A percentile compares a stretch with the other conserved stretches of the same genome.
Evolutionary conservation across 345 rosid genomes (phyloP).

Genomic region (Trapa incisa): DNA sequence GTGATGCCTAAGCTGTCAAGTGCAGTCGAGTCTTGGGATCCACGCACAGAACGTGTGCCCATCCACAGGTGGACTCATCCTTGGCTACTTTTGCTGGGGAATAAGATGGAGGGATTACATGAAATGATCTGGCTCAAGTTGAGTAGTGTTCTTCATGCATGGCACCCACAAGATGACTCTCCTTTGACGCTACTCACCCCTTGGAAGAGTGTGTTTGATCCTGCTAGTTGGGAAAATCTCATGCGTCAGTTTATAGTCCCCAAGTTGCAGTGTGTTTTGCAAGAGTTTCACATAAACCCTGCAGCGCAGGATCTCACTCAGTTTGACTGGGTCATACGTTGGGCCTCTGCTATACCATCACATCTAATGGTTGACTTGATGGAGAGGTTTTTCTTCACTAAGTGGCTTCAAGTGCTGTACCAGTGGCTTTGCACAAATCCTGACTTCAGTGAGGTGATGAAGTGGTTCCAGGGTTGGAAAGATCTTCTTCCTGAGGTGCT

Average conservation of each 20-base stretch:
- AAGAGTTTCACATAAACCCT: slow-evolving; percentile 73
- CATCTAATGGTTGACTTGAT: slow-evolving; percentile 87
- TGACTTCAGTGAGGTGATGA: slow-evolving; percentile 58
- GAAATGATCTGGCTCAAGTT: slow-evolving; percentile 70
- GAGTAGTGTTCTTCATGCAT: slow-evolving; percentile 76
- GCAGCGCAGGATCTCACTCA: slow-evolving; percentile 65
- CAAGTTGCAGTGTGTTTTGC: slow-evolving; percentile 71
- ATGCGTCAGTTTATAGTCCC: slow-evolving; percentile 89
- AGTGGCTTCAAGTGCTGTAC: slow-evolving; percentile 83
- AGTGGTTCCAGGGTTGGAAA: slow-evolving; percentile 81
- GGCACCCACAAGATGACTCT: slow-evolving; percentile 84
- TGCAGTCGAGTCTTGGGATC: slow-evolving; percentile 83
- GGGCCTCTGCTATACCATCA: slow-evolving; percentile 76
- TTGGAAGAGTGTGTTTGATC: slow-evolving; percentile 84
- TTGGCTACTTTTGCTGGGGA: slow-evolving; percentile 80
- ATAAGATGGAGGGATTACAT: slow-evolving; percentile 59
- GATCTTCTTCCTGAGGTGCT: slow-evolving; percentile 72
- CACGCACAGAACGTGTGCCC: slow-evolving; percentile 62
- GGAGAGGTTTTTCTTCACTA: slow-evolving; percentile 71
- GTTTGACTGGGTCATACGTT: slow-evolving; percentile 63
- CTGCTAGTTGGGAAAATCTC: slow-evolving; percentile 75
- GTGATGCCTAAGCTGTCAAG: slow-evolving; percentile 64
- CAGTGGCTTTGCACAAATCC: slow-evolving; percentile 70
- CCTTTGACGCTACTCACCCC: slow-evolving; percentile 80
- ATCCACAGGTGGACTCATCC: slow-evolving; percentile 96